These are phyloP conservation scores for Lasiodiplodia sp. DNA, from an alignment of 2,329 filamentous ascomycete genomes.

Conservation along the genomic window DNA sequence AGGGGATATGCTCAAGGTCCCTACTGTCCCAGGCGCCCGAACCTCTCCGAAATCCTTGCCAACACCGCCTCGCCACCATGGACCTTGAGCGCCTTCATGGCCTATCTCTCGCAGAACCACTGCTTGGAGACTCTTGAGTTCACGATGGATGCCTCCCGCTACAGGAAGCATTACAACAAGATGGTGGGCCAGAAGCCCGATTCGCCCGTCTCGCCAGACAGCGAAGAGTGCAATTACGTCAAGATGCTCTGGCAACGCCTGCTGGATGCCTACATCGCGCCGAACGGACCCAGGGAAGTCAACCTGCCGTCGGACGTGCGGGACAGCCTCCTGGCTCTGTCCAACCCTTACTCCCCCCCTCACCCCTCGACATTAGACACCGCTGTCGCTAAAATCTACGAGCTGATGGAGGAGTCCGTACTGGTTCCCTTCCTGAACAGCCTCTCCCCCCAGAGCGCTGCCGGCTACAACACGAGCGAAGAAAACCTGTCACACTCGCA, in stretches of 20 bases:
- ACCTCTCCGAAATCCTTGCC: constrained; percentile 84
- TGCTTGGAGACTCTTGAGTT: constrained; percentile 97
- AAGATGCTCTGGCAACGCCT: constrained; percentile 86
- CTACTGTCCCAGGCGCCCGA: constrained; percentile 69
- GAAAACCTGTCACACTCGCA: constrained; percentile 47
- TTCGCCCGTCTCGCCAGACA: constrained; percentile 58
- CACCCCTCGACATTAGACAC: constrained; percentile 78
- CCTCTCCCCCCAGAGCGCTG: constrained; percentile 59
- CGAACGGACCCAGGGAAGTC: constrained; percentile 84
- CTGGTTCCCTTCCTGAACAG: constrained; percentile 89
- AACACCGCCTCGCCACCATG: constrained; percentile 88
- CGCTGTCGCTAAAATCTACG: constrained; percentile 87
- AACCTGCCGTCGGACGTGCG: constrained; percentile 88
- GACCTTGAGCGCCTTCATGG: constrained; percentile 92
- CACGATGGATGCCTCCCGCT: constrained; percentile 90
- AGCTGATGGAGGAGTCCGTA: constrained; percentile 97
- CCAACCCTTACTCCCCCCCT: constrained; percentile 68
- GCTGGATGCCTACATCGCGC: constrained; percentile 87
- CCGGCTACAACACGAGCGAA: constrained; percentile 52
- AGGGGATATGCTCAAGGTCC: constrained; percentile 51
- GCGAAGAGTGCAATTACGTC: constrained; percentile 71
- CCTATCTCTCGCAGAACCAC: constrained; percentile 95
- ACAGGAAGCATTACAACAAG: constrained; percentile 71
- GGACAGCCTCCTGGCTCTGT: constrained; percentile 75
- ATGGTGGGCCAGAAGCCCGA: constrained; percentile 60